A percentile compares a stretch with the other conserved stretches of the same genome.
phyloP scores from a whole-genome alignment of 169 alveolate genomes.

The Cryptosporidium viatorum region DNA sequence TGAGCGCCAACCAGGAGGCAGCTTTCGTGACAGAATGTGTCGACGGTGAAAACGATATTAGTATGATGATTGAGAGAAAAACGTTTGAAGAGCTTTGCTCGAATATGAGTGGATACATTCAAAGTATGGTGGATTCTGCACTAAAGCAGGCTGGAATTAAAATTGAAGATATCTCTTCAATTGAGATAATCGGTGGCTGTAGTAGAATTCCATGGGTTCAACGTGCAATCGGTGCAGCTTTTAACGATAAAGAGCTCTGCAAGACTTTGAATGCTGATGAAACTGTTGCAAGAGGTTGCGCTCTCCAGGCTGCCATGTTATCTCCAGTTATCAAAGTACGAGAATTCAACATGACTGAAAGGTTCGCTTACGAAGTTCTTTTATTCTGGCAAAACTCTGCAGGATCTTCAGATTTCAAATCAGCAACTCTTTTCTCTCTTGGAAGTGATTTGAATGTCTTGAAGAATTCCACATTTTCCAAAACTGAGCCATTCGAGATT shows the following conservation, averaged over 20 bases:
- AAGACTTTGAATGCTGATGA: conserved; percentile 96
- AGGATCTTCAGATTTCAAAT: conserved; percentile 71
- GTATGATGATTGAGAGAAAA: conserved; percentile 84
- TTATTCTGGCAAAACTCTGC: conserved; percentile 82
- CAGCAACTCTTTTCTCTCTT: conserved; percentile 79
- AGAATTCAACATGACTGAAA: conserved; percentile 85
- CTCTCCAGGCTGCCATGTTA: conserved; percentile 92
- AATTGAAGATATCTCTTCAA: conserved; percentile 85
- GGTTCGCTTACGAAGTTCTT: conserved; percentile 81
- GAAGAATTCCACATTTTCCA: conserved; percentile 82
- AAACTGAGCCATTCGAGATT: conserved; percentile 83
- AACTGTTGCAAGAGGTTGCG: conserved; percentile 98
- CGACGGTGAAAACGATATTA: conserved; percentile 94
- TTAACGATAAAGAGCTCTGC: conserved; percentile 84
- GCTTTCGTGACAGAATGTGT: conserved; percentile 92
- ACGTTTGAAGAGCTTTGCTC: conserved; percentile 91
- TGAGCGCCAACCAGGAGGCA: conserved; percentile 96
- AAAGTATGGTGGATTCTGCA: conserved; percentile 79
- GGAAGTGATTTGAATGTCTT: conserved; percentile 83
- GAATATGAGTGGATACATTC: conserved; percentile 83
- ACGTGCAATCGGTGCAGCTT: conserved; percentile 86
- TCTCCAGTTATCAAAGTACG: conserved; percentile 87
- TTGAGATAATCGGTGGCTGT: conserved; percentile 97
- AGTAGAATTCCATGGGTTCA: conserved; percentile 96
- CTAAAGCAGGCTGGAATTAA: conserved; percentile 80